Base-by-base conservation (phyloP, 2,329 filamentous ascomycete species). In the Amauroascus niger region DNA sequence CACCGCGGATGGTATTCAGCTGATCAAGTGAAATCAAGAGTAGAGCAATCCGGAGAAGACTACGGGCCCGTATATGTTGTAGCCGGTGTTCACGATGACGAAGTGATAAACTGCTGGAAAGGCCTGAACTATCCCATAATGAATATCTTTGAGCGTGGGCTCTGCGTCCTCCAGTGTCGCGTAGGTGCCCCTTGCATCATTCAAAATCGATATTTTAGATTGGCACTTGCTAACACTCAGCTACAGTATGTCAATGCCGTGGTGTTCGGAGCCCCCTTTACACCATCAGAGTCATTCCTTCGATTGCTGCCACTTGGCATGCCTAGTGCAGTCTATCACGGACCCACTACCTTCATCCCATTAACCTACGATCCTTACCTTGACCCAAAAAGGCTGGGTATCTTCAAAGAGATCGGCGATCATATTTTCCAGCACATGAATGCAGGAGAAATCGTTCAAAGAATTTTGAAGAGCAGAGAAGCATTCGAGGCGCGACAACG, bases 101-200 rank as follows among this genome's bases (percentile, higher is more conserved):
- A 86, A 59, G 89, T 95, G 56, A 95, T 98, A 70, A 98, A 98
- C 71, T 77, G 85, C 63, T 94, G 89, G 86, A 97, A 97, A 72
- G 91, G 93, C 33, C 79, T 96, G 63, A 98, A 98, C 73, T 98
- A 96, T 67, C 93, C 93, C 24, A 97, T 98, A 73, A 98, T 98
- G 93, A 98, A 97, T 74, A 90, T 95, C 54, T 95, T 91, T 64
- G 93, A 98, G 75, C 85, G 93, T 40, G 90, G 90, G 1, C 81
- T 98, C 20, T 98, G 93, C 67, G 91, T 97, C 28, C 75, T 97
- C 58, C 93, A 98, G 66, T 98, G 93, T 76, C 86, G 86, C 69
- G 88, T 91, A 76, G 64, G 80, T 69, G 41, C 20, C 52, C 28
- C 13, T 28, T 13, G 28, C n/a, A 39, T 55, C 49, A 55, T 26